Base-by-base conservation (phyloP, 352 stramenopile genomes). In the Phytophthora sp. region DNA sequence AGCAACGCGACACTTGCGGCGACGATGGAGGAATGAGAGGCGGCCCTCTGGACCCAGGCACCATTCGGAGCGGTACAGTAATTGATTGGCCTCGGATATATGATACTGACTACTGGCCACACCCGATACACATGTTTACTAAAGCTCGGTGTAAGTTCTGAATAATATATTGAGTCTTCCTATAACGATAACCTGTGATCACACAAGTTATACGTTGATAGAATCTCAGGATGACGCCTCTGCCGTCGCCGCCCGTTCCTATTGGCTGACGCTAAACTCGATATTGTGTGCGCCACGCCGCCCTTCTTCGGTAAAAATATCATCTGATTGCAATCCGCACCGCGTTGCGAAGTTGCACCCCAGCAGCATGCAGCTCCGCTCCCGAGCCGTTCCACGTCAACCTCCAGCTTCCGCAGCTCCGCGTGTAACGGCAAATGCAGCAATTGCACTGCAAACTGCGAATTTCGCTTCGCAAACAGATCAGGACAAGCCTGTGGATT, bases 351-450 rank as follows among this genome's bases (percentile, higher is more conserved):
- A n/a, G n/a, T n/a, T n/a, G n/a, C n/a, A n/a, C n/a, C 24, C 9
- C 29, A 55, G 7, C 52, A 41, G 0, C 45, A 71, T 71, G 63
- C 63, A 66, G 21, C 63, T 71, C 30, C 63, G 63, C 18, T 63
- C 63, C 4, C 63, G 50, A n/a, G 31, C 38, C 18, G 20, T 55
- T n/a, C 21, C 50, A 44, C 9, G 9, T 23, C 23, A n/a, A n/a
- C n/a, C n/a, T n/a, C n/a, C n/a, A n/a, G n/a, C n/a, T n/a, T n/a
- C n/a, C n/a, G n/a, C n/a, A n/a, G n/a, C n/a, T n/a, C n/a, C n/a
- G n/a, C n/a, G n/a, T n/a, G n/a, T 27, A 39, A 23, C 27, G 15
- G 11, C 29, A 42, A 26, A 18, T 7, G 41, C 41, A n/a, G 18
- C 15, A 55, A 60, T 54, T 39, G 7, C 21, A 44, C 9, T 54